phyloP scores from a whole-genome alignment of 192 early-diverging fungal genomes.

The Coemansia sp. region DNA sequence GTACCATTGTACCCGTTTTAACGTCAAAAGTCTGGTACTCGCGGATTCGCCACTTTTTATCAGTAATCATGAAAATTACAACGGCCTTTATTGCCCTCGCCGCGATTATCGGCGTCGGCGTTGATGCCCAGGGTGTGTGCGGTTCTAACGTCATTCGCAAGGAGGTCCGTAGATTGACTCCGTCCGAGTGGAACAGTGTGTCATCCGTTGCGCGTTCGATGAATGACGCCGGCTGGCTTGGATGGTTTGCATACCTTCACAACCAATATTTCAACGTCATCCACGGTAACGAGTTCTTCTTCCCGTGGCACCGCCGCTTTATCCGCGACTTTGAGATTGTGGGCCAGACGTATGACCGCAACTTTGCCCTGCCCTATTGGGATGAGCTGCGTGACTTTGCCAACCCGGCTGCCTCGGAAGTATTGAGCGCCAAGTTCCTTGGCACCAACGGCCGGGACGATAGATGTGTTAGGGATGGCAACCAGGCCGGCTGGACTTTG shows the following conservation, averaged over 20 bases:
- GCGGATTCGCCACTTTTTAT: neutral
- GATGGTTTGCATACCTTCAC: constrained; percentile 49
- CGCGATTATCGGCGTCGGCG: constrained; percentile 37
- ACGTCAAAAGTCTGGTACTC: constrained; percentile 5
- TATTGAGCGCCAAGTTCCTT: constrained; percentile 37
- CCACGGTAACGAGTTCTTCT: constrained; percentile 54
- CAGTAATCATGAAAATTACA: constrained; percentile 47
- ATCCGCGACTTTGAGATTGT: constrained; percentile 54
- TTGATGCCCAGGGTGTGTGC: constrained; percentile 35
- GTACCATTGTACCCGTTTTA: constrained; percentile 5
- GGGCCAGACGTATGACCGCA: constrained; percentile 33
- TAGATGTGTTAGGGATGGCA: constrained; percentile 43
- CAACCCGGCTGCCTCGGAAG: constrained; percentile 39
- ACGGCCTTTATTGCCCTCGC: constrained; percentile 43
- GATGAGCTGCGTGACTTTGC: constrained; percentile 55
- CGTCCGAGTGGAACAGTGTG: constrained; percentile 34
- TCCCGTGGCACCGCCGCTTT: constrained; percentile 58
- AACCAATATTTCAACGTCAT: constrained; percentile 31
- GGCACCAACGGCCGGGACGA: constrained; percentile 48
- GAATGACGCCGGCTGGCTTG: constrained; percentile 44
- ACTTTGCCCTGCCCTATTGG: constrained; percentile 58
- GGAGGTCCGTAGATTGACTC: constrained; percentile 53
- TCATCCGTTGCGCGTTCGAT: constrained; percentile 24
- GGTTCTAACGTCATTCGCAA: constrained; percentile 29
- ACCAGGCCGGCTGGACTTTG: constrained; percentile 26